phyloP scores from a whole-genome alignment of 768 basidiomycete genomes.

The Leccinum arenicola region DNA sequence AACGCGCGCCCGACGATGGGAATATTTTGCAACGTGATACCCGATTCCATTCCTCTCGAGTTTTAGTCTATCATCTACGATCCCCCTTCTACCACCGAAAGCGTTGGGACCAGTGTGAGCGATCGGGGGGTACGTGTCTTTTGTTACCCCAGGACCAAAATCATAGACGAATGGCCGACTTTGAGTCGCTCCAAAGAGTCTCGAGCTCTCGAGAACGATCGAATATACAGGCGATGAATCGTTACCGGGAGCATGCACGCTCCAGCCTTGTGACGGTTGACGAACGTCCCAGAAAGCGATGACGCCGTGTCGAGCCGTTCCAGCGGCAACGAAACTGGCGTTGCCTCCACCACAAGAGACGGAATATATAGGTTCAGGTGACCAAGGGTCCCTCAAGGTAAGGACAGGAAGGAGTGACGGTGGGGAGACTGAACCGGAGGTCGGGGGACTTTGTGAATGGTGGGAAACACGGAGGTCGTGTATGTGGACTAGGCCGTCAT shows the following conservation, averaged over 20 bases:
- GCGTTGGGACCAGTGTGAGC: slow-evolving; percentile 24
- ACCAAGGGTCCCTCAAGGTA: slow-evolving; percentile 64
- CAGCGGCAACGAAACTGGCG: slow-evolving; percentile 66
- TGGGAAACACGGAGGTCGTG: slow-evolving; percentile 65
- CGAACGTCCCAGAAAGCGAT: slow-evolving; percentile 84
- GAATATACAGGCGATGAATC: slow-evolving; percentile 78
- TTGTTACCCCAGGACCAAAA: slow-evolving; percentile 63
- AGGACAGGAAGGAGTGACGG: slow-evolving; percentile 55
- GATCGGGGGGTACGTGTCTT: slow-evolving; percentile 52
- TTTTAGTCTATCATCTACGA: slow-evolving; percentile 22
- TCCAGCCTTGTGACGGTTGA: slow-evolving; percentile 60
- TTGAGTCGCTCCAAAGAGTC: slow-evolving; percentile 77
- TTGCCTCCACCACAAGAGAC: slow-evolving; percentile 73
- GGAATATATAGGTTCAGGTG: slow-evolving; percentile 65
- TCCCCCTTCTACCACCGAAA: slow-evolving; percentile 14
- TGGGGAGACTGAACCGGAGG: slow-evolving; percentile 8
- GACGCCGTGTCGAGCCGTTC: slow-evolving; percentile 72
- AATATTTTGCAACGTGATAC: slow-evolving; percentile 51
- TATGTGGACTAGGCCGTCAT: slow-evolving; percentile 68
- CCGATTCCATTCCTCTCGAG: slow-evolving; percentile 40
- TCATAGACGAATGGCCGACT: slow-evolving; percentile 76
- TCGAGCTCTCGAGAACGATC: slow-evolving; percentile 70
- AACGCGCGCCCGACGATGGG: slow-evolving; percentile 26
- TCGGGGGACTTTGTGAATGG: slow-evolving; percentile 15
- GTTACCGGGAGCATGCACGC: slow-evolving; percentile 76